These are phyloP conservation scores for Trichoderma citrinoviride DNA, from an alignment of 2,329 filamentous ascomycete genomes.

Conservation along the genomic window DNA sequence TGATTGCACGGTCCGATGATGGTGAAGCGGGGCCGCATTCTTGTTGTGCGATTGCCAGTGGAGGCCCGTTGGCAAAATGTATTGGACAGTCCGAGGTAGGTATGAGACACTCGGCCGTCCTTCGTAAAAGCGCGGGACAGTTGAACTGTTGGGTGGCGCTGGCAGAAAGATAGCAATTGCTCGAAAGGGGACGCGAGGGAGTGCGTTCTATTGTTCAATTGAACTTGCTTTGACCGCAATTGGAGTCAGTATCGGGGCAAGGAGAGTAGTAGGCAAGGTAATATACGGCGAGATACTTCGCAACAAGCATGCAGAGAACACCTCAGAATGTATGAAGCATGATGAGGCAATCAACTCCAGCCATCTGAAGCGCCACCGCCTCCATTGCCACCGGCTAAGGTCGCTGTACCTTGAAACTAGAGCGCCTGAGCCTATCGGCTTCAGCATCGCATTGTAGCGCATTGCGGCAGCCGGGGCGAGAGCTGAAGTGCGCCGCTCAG, in stretches of 20 bases:
- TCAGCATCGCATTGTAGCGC: not conserved
- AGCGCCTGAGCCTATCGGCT: not conserved
- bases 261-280: too few species aligned
- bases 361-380: not conserved
- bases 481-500: not conserved
- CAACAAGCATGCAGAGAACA: too few species aligned
- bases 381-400: not conserved
- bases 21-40: not conserved
- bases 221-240: too few species aligned
- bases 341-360: not conserved
- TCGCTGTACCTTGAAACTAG: not conserved
- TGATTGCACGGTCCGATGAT: constrained; percentile 14
- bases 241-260: too few species aligned
- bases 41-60: not conserved
- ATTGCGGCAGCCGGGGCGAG: not conserved
- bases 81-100: not conserved
- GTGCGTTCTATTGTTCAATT: not conserved
- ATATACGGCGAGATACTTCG: not conserved
- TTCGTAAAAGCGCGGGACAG: not conserved
- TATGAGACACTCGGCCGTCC: not conserved
- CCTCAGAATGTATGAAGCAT: not conserved
- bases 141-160: not conserved
- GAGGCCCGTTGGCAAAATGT: not conserved
- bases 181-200: not conserved
- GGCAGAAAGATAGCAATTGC: not conserved